Evolutionary conservation across 768 basidiomycete genomes (phyloP), one percentile per base, ranked within the genome.

Genomic region (Bullera alba): DNA sequence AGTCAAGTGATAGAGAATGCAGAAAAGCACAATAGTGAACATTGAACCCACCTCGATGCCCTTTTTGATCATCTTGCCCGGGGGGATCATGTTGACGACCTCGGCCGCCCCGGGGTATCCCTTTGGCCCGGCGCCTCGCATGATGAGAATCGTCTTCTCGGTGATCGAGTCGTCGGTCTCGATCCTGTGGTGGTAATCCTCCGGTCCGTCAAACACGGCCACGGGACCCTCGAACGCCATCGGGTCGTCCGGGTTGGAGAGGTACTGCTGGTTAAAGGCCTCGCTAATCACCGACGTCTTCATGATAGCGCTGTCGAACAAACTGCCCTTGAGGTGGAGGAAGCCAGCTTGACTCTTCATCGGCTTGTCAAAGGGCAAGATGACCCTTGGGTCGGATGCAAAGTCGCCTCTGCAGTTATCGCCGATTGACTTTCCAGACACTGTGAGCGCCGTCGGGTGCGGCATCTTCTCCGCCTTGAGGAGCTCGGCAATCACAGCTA

Each of bases 21-120:
- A 12, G 32, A n/a, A 35, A 35, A 35, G 12, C 12, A 35, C n/a
- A n/a, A 35, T n/a, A n/a, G 32, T 35, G 32, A 35, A 12, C 32
- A n/a, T 35, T 35, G 6, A 25, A 49, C 56, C 46, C 36, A 58
- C 48, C 44, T 72, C 70, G 37, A 72, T 63, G 7, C 70, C 70
- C 45, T 66, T 34, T 44, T 65, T 64, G 57, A 72, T 65, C 8
- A 72, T 50, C 25, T 53, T 36, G 26, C 61, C 64, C 2, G 70
- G 70, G 1, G 70, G 70, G 28, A 69, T 66, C 68, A 72, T 70
- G 45, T 72, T 72, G 23, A 70, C 70, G n/a, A 66, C 66, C 46
- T 70, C 63, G 14, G 65, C 65, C 22, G 60, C 59, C 2, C 67
- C 68, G 1, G 65, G 65, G 36, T 69, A 67, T 14, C 69, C 70